phyloP scores from a whole-genome alignment of 2,329 filamentous ascomycete species.

The Hymenoscyphus linearis region DNA sequence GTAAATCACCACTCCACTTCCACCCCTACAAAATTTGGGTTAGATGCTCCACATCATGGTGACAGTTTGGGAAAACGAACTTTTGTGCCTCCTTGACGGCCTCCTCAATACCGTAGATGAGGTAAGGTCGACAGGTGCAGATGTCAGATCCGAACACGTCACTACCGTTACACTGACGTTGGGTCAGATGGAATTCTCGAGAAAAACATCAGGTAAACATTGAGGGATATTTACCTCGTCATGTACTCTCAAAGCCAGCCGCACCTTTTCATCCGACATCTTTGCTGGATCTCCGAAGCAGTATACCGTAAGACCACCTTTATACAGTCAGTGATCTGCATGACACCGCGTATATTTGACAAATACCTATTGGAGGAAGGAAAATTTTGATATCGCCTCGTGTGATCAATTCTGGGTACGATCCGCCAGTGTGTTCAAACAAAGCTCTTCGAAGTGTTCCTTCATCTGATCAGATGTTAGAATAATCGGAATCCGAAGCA shows the following conservation, averaged over 20 bases:
- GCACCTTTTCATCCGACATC: conserved; percentile 80
- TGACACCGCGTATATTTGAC: conserved; percentile 69
- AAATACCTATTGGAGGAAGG: conserved; percentile 87
- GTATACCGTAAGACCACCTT: conserved; percentile 79
- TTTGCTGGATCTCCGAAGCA: conserved; percentile 94
- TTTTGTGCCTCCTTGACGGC: conserved; percentile 95
- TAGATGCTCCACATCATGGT: conserved; percentile 6
- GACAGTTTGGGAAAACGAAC: conserved; percentile 12
- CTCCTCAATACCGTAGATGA: conserved; percentile 96
- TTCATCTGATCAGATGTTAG: conserved; percentile 82
- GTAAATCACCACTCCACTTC: conserved; percentile 93
- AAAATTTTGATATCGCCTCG: conserved; percentile 93
- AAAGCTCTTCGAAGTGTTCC: conserved; percentile 77
- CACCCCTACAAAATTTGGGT: conserved; percentile 44
- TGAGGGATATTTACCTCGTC: conserved; percentile 41
- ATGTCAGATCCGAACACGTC: conserved; percentile 98
- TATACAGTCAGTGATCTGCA: conserved; percentile 11
- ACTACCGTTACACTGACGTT: conserved; percentile 74
- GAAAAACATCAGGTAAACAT: not conserved
- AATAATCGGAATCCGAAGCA: conserved; percentile 31
- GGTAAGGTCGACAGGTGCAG: conserved; percentile 91
- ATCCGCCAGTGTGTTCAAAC: conserved; percentile 93
- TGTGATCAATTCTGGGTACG: conserved; percentile 94
- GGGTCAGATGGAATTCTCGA: conserved; percentile 20
- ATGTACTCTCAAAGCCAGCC: conserved; percentile 78